phyloP scores from a whole-genome alignment of 768 basidiomycete genomes.

The Termitomyces eurrhizus region DNA sequence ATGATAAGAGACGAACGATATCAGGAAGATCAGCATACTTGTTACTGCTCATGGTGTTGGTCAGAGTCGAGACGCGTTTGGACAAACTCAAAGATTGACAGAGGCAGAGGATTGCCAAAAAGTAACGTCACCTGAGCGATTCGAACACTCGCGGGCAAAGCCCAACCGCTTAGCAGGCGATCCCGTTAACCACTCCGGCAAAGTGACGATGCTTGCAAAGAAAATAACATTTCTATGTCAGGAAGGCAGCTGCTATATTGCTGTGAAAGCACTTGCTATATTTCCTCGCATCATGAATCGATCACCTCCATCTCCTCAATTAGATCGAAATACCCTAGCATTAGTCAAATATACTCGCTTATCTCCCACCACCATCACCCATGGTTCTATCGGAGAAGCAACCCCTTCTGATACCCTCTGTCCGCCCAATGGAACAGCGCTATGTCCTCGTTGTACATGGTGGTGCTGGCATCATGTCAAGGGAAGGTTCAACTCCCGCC shows the following conservation, averaged over 20 bases:
- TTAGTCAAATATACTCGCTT: no score
- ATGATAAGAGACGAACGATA: slow-evolving; percentile 55
- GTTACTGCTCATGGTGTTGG: slow-evolving; percentile 48
- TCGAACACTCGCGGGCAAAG: slow-evolving; percentile 51
- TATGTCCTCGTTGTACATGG: slow-evolving; percentile 71
- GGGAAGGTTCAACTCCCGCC: slow-evolving; percentile 53
- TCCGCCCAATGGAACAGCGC: slow-evolving; percentile 2
- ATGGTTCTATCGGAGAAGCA: slow-evolving; percentile 14
- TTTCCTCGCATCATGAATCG: no score
- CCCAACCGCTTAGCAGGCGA: slow-evolving; percentile 67
- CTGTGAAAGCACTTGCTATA: no score
- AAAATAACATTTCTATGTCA: neutral
- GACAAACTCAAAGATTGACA: rapidly evolving
- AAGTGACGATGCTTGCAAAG: slow-evolving; percentile 51
- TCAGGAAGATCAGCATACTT: slow-evolving; percentile 93
- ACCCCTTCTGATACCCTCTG: slow-evolving; percentile 13
- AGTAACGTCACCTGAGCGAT: slow-evolving; percentile 47
- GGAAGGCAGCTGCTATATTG: no score
- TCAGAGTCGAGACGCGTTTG: neutral
- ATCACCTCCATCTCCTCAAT: no score
- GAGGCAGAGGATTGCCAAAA: slow-evolving; percentile 14
- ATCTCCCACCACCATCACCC: no score
- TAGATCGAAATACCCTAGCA: no score
- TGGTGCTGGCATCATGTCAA: slow-evolving; percentile 71
- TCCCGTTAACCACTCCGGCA: slow-evolving; percentile 95